Conservation (phyloP, 1,284 basidiomycete species). For the Athelia sp. region DNA sequence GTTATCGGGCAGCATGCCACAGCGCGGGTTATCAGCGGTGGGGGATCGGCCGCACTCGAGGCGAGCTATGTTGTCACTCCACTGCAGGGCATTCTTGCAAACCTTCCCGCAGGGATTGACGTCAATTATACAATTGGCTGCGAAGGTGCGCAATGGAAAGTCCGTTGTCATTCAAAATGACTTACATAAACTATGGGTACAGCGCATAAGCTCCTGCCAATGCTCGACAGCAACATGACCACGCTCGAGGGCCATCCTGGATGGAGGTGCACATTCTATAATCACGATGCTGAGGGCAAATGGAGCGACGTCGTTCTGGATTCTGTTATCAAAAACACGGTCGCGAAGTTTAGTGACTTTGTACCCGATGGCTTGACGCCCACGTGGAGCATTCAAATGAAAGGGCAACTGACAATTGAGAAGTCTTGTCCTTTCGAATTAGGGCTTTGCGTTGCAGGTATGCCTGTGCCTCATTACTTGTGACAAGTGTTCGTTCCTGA, state of each 20-base stretch:
- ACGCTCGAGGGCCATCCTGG: slow-evolving; percentile 48
- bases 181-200: slow-evolving; percentile 2
- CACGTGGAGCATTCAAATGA: slow-evolving; percentile 48
- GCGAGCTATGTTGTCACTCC: slow-evolving; percentile 67
- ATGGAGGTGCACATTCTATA: slow-evolving; percentile 61
- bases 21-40: slow-evolving; percentile 62
- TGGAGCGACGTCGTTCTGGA: slow-evolving; percentile 37
- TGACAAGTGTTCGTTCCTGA: background rate
- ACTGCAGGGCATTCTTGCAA: slow-evolving; percentile 49
- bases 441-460: slow-evolving; percentile 52
- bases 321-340: slow-evolving; percentile 52
- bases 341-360: slow-evolving; percentile 64
- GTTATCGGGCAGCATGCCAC: slow-evolving; percentile 74
- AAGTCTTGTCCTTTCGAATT: slow-evolving; percentile 43
- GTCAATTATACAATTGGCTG: slow-evolving; percentile 54
- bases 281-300: slow-evolving; percentile 42
- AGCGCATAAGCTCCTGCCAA: slow-evolving; percentile 63
- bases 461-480: slow-evolving; percentile 3
- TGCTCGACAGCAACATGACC: slow-evolving; percentile 48
- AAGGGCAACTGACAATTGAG: slow-evolving; percentile 37
- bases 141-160: slow-evolving; percentile 38
- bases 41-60: slow-evolving; percentile 69
- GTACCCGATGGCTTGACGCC: slow-evolving; percentile 43
- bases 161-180: background rate
- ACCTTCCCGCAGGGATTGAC: slow-evolving; percentile 39